These are phyloP conservation scores for Candida endomychidarum DNA, from an alignment of 805 yeast species.

Conservation along the genomic window DNA sequence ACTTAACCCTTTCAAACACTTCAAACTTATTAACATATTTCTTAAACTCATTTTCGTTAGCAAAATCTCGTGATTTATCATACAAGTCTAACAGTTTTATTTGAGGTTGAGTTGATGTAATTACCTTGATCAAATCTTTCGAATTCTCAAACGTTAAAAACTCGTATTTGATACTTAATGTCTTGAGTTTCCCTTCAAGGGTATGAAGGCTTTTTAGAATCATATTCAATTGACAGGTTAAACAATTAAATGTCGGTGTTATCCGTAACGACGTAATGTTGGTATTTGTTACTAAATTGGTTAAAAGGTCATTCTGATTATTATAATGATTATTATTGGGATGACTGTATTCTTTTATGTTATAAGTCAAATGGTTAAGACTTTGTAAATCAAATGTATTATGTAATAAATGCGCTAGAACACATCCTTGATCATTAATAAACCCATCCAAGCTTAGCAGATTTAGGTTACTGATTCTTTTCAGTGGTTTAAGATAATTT, in stretches of 20 bases:
- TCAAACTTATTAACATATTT: slow-evolving; percentile 10
- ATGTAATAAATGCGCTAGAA: slow-evolving; percentile 12
- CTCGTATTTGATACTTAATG: slow-evolving; percentile 17
- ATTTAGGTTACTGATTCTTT: background rate
- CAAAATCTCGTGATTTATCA: slow-evolving; percentile 19
- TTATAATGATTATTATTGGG: slow-evolving; percentile 17
- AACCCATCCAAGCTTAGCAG: slow-evolving; percentile 23
- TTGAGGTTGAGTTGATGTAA: slow-evolving; percentile 14
- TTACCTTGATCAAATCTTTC: slow-evolving; percentile 9
- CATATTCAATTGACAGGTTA: slow-evolving; percentile 20
- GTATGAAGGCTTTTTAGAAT: slow-evolving; percentile 8
- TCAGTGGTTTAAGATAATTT: background rate
- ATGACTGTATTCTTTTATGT: slow-evolving; percentile 24
- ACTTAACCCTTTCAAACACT: slow-evolving; percentile 10
- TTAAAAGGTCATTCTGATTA: slow-evolving; percentile 14
- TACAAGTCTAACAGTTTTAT: slow-evolving; percentile 14
- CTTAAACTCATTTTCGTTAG: slow-evolving; percentile 16
- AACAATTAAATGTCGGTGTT: slow-evolving; percentile 23
- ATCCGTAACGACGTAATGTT: slow-evolving; percentile 11
- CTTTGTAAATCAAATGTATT: slow-evolving; percentile 16
- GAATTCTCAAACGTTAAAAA: slow-evolving; percentile 13
- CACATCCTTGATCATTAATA: slow-evolving; percentile 17
- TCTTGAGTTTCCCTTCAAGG: slow-evolving; percentile 12
- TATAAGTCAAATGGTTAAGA: slow-evolving; percentile 17
- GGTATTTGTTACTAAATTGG: slow-evolving; percentile 11